A percentile compares a stretch with the other conserved stretches of the same genome.
phyloP scores from a whole-genome alignment of 306 rosid species.

The Cercis canadensis region DNA sequence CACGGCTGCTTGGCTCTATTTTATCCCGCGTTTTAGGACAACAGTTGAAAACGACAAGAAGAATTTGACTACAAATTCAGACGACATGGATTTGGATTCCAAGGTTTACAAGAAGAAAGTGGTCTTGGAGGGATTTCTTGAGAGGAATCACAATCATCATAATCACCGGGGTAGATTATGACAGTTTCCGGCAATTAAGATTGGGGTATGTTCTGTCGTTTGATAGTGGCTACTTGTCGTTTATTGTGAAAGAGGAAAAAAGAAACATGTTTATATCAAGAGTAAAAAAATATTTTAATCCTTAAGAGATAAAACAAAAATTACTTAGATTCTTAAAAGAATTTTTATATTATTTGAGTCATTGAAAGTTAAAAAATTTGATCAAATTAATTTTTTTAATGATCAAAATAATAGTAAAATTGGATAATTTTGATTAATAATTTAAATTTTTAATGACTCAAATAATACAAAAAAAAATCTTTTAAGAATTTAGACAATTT shows the following conservation, averaged over 20 bases:
- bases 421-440: not conserved
- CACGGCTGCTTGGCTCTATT: constrained; percentile 70
- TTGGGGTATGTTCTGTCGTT: not conserved
- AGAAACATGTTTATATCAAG: not conserved
- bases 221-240: constrained; percentile 17
- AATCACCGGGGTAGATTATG: not conserved
- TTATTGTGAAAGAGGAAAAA: not conserved
- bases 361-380: no score
- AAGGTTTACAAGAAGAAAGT: constrained; percentile 50
- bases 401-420: no score
- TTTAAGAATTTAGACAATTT: no score
- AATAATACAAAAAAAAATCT: not conserved
- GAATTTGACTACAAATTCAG: not conserved
- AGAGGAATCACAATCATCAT: constrained; percentile 42
- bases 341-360: no score
- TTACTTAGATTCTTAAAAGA: no score
- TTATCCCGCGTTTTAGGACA: constrained; percentile 48
- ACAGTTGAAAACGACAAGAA: not conserved
- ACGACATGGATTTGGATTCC: constrained; percentile 45
- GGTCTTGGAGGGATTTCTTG: constrained; percentile 53
- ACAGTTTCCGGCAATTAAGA: constrained; percentile 14
- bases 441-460: not conserved
- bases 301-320: no score
- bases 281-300: no score
- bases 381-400: not conserved